Percentiles rank a stretch among this genome's conserved stretches.
Conservation (phyloP, 306 rosid genomes). For the Medicago arabica region DNA sequence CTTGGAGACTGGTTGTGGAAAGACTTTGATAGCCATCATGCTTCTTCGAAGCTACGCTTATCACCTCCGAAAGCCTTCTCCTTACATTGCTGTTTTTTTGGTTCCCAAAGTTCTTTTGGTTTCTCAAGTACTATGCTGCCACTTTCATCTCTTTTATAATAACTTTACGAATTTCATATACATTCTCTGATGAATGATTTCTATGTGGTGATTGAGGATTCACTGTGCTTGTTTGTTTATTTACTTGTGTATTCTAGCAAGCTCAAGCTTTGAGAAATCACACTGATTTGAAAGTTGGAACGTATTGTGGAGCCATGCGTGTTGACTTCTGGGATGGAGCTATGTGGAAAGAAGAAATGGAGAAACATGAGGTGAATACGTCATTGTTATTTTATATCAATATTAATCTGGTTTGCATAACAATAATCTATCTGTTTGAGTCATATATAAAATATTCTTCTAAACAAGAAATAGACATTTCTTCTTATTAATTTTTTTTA, state of each 20-base stretch:
- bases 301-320: constrained; percentile 80
- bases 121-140: constrained; percentile 55
- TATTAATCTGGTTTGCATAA: constrained; percentile 15
- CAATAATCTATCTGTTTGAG: background rate
- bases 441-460: background rate
- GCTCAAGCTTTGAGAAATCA: constrained; percentile 65
- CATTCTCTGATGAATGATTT: background rate
- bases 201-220: constrained; percentile 1
- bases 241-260: constrained; percentile 61
- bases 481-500: no score
- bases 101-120: constrained; percentile 89
- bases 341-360: constrained; percentile 59
- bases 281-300: constrained; percentile 73
- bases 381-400: background rate
- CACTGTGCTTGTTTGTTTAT: constrained; percentile 7
- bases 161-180: background rate
- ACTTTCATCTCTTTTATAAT: background rate
- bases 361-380: constrained; percentile 66
- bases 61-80: constrained; percentile 72
- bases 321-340: constrained; percentile 69
- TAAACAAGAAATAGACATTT: background rate
- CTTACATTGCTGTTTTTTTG: constrained; percentile 68
- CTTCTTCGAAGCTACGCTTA: constrained; percentile 77
- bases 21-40: constrained; percentile 85
- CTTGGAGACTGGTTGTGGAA: constrained; percentile 91